Evolutionary conservation across 257 asterid species (phyloP).

Genomic region (Fraxinus anomala): DNA sequence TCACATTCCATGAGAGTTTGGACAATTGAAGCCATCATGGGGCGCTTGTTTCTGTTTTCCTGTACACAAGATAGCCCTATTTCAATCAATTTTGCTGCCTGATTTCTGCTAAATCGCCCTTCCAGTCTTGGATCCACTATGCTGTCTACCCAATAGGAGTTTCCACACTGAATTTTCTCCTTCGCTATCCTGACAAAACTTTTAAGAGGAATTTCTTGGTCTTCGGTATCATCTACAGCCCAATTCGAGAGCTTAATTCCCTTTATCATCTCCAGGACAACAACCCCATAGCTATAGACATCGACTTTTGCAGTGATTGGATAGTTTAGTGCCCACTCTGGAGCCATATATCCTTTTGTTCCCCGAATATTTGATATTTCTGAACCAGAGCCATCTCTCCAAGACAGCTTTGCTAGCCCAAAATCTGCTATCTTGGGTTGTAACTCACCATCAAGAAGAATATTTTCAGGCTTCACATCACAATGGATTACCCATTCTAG

Average conservation of each 20-base stretch:
- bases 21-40: conserved; percentile 18
- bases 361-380: conserved; percentile 13
- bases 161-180: conserved; percentile 3
- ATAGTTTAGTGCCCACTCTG: conserved; percentile 16
- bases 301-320: conserved; percentile 27
- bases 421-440: conserved; percentile 25
- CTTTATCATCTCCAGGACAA: conserved; percentile 13
- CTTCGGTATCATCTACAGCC: neutral
- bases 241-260: conserved; percentile 10
- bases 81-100: neutral
- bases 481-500: conserved; percentile 26
- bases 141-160: conserved; percentile 5
- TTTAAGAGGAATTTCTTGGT: neutral
- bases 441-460: conserved; percentile 10
- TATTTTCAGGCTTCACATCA: conserved; percentile 24
- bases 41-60: conserved; percentile 16
- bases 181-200: neutral
- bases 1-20: conserved; percentile 3
- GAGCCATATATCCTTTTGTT: conserved; percentile 27
- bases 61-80: conserved; percentile 12
- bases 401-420: conserved; percentile 21
- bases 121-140: conserved; percentile 6
- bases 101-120: neutral
- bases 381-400: conserved; percentile 14
- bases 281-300: conserved; percentile 24